These are phyloP conservation scores for Euphorbia lathyris DNA, from an alignment of 345 rosid species.

Conservation along the genomic window DNA sequence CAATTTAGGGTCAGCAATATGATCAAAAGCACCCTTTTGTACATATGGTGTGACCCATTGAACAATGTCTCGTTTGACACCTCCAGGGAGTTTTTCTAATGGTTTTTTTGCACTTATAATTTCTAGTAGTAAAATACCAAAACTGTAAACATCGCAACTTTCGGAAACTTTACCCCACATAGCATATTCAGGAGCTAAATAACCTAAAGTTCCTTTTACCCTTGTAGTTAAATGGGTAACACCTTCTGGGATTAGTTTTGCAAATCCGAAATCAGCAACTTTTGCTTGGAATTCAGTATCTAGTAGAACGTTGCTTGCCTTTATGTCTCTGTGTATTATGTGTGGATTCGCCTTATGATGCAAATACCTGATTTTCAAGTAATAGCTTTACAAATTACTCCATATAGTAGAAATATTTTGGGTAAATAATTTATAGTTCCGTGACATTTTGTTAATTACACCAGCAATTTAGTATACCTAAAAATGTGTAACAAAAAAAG, in stretches of 20 bases:
- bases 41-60: constrained; percentile 57
- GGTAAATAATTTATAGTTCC: no score
- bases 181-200: constrained; percentile 74
- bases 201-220: constrained; percentile 66
- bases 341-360: constrained; percentile 66
- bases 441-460: no score
- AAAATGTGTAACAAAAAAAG: no score
- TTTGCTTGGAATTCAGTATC: constrained; percentile 53
- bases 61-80: constrained; percentile 52
- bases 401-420: not conserved
- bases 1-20: constrained; percentile 46
- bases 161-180: constrained; percentile 80
- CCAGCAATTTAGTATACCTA: no score
- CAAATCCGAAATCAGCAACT: constrained; percentile 73
- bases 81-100: constrained; percentile 51
- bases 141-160: constrained; percentile 65
- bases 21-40: constrained; percentile 49
- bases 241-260: constrained; percentile 61
- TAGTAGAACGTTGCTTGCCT: constrained; percentile 63
- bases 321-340: constrained; percentile 67
- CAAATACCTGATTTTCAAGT: constrained; percentile 42
- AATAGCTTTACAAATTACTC: not conserved
- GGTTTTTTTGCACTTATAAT: constrained; percentile 56
- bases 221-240: constrained; percentile 63
- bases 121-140: constrained; percentile 58